Evolutionary conservation across 257 asterid species (phyloP), one percentile per base, ranked within the genome.

Genomic region (Salvia rosmarinus): DNA sequence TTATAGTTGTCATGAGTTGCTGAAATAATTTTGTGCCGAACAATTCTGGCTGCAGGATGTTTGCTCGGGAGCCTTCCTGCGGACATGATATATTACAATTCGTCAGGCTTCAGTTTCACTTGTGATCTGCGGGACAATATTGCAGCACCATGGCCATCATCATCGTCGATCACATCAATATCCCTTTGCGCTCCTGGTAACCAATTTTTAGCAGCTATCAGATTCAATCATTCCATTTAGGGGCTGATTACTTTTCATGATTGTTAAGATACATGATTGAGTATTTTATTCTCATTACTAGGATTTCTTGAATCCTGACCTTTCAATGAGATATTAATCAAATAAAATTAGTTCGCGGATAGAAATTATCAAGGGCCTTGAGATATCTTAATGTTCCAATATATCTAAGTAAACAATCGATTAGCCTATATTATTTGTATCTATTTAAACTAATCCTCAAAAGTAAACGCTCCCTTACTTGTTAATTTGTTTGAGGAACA

Each of bases 131-230:
- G 85, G 39, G 98, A 95, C 83, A 91, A 89, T 76, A 88, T 91
- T 77, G 97, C 90, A 52, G 99, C 99, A 73, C 99, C 98, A 54
- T 95, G 99, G 98, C 99, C 99, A 17, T 95, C 96, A 14, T 91
- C 98, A 23, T 85, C 95, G 21, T 84, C 98, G 8, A 46, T 85
- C 54, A 74, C 99, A 55, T 84, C 99, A 30, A 75, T 90, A 21
- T 95, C 99, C 56, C 96, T 95, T 43, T 95, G 99, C 79, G 99
- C 99, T 56, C 96, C 99, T 35, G 98, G 98, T 94, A 87, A 86
- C 62, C 75, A 2, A 59, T 49, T 56, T 25, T 23, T 57, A 20
- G 34, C 59, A 19, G 23, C 79, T 21, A 14, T 57, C 58, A 4
- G 6, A 23, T 64, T 16, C 30, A 16, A 65, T 49, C 46, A 16